Base-by-base conservation (phyloP, 2,329 filamentous ascomycete genomes). In the Calonectria henricotiae region DNA sequence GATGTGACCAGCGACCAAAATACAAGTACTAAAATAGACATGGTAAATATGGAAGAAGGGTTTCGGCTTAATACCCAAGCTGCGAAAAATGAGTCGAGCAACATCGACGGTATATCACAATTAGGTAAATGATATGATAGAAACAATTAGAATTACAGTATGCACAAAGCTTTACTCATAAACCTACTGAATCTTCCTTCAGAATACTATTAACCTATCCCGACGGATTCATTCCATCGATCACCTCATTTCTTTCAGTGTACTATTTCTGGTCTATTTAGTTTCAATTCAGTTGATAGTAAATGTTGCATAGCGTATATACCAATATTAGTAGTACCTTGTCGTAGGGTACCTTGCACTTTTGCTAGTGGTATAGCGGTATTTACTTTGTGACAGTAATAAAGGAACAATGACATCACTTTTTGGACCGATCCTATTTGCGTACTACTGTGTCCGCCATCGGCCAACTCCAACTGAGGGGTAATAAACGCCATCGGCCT, bases 71-170 rank as follows among this genome's bases (percentile, higher is more conserved):
- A 23, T 27, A 12, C 25, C 20, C 32, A 41, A 2, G 1, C 35
- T 58, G 20, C 20, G 15, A 5, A 20, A 13, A 23, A 37, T n/a
- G 25, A 17, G 51, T 20, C 51, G 15, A 12, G 12, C 3, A 58
- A 17, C 4, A 30, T 3, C 13, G 32, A 58, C 7, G 51, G 39
- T 12, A 58, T 58, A 12, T 58, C 51, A 39, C 51, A 13, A 58
- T 58, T 58, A 39, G 32, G 51, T 39, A 58, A 58, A 58, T 58
- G 32, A 58, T 35, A 17, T 11, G 15, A 58, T 58, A 58, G 20
- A 58, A 23, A 25, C 11, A 12, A 58, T 58, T 37, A 25, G 32
- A 35, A 37, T 35, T 55, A 23, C 35, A 9, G 9, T 13, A 35
- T 37, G 15, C 32, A 55, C 51, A 23, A 54, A 23, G 5, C 7